Base-by-base conservation (phyloP, 257 asterid species). In the Handroanthus guayacan region DNA sequence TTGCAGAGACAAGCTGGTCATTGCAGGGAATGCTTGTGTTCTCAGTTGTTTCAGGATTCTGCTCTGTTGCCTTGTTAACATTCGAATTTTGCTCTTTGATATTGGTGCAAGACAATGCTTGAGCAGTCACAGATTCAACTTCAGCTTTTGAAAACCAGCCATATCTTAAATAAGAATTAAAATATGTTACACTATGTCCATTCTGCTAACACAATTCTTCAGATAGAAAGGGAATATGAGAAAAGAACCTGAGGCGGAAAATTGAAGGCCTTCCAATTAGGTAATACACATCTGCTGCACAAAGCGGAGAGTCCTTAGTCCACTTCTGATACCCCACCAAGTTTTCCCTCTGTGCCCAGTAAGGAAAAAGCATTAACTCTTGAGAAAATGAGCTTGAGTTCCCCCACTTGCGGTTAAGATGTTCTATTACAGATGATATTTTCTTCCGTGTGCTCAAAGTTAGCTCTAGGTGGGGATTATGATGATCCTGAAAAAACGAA, bases 391-490 rank as follows among this genome's bases (percentile, higher is more conserved):
- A 55, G 78, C 81, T 88, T 25, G 96, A 81, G 76, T 77, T 85
- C 37, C 98, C 95, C 99, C 99, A 95, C 84, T 93, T 95, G 77
- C 94, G 94, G 78, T 88, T 83, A 69, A 95, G 96, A 86, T 95
- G 99, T 72, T 95, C 99, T 82, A 93, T 25, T 20, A 95, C 86
- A 4, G 99, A 95, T 75, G 99, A 89, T 83, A 95, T 87, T 83
- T 88, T 95, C 90, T 93, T 95, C 64, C 95, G 87, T 58, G 91
- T 80, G 62, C 98, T 88, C 84, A 95, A 79, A 62, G 99, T 93
- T 69, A 95, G 96, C 78, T 95, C 98, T 83, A 95, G 80, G 83
- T 93, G 82, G 51, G 99, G 99, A 80, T 95, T 95, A 81, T 85
- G 94, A 77, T 86, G 83, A 72, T 90, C 97, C 99, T 95, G 87